These are phyloP conservation scores for Dichotomocladium elegans DNA, from an alignment of 371 early-diverging fungal genomes.

Conservation along the genomic window DNA sequence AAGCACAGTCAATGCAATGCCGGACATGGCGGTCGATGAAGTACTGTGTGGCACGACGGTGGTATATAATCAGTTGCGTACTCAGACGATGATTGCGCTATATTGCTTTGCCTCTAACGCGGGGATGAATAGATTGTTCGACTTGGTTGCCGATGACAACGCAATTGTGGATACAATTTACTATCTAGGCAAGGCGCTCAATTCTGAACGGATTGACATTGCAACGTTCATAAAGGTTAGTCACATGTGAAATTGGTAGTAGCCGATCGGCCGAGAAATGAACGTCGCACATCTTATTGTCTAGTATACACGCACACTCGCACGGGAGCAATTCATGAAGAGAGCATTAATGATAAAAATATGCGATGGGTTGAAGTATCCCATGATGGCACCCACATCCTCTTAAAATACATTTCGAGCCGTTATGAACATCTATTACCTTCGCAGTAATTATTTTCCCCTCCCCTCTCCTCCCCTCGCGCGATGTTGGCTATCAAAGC, in stretches of 20 bases:
- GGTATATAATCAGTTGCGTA: conserved; percentile 83
- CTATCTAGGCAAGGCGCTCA: conserved; percentile 74
- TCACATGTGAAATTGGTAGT: conserved; percentile 11
- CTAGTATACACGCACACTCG: conserved; percentile 71
- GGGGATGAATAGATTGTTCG: conserved; percentile 58
- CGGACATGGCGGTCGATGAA: conserved; percentile 67
- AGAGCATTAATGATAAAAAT: conserved; percentile 78
- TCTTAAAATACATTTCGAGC: no score
- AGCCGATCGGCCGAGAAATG: background rate
- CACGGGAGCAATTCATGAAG: conserved; percentile 86
- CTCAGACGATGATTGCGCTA: conserved; percentile 1
- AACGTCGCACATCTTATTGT: background rate
- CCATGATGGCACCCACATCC: no score
- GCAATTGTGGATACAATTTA: conserved; percentile 91
- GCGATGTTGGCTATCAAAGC: no score
- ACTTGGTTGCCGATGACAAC: conserved; percentile 83
- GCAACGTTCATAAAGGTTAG: conserved; percentile 68
- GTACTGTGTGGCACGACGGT: conserved; percentile 64
- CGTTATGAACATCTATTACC: no score
- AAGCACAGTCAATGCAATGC: conserved; percentile 49
- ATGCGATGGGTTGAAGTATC: conserved; percentile 17
- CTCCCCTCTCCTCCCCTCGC: no score
- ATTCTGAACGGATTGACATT: conserved; percentile 63
- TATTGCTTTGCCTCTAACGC: no score
- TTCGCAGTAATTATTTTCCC: no score